phyloP scores from a whole-genome alignment of 495 filamentous ascomycete genomes.

The Aspergillus nidulans region DNA sequence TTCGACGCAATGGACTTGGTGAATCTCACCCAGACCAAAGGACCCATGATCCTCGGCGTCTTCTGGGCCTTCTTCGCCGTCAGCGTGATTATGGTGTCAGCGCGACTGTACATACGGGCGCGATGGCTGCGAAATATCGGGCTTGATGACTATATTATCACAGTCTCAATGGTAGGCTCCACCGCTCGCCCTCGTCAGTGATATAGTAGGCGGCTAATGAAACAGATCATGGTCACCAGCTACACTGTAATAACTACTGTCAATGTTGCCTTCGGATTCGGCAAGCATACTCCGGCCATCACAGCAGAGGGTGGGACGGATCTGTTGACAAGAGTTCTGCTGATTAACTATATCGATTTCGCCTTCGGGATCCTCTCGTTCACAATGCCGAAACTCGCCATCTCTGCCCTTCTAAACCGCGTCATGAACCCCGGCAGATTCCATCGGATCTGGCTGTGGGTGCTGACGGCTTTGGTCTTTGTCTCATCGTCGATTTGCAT shows the following conservation, averaged over 20 bases:
- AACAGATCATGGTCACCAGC: slow-evolving; percentile 14
- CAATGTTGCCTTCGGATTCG: slow-evolving; percentile 22
- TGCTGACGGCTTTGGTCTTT: slow-evolving; percentile 16
- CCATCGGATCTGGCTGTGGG: slow-evolving; percentile 31
- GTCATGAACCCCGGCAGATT: slow-evolving; percentile 30
- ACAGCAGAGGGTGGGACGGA: not conserved
- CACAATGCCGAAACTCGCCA: slow-evolving; percentile 37
- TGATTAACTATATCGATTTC: slow-evolving; percentile 32
- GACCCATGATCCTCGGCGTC: slow-evolving; percentile 30
- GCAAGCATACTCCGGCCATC: slow-evolving; percentile 10
- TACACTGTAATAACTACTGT: slow-evolving; percentile 23
- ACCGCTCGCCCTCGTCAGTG: not conserved
- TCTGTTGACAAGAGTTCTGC: slow-evolving; percentile 12
- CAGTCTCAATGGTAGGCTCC: slow-evolving; percentile 29
- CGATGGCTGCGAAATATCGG: slow-evolving; percentile 36
- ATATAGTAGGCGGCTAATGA: not conserved
- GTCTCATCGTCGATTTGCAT: slow-evolving; percentile 22
- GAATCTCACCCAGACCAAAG: not conserved
- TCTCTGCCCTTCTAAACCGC: slow-evolving; percentile 31
- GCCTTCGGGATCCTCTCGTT: slow-evolving; percentile 38
- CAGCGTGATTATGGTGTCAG: slow-evolving; percentile 23
- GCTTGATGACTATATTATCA: slow-evolving; percentile 43
- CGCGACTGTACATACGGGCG: slow-evolving; percentile 43
- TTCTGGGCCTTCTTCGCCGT: slow-evolving; percentile 30
- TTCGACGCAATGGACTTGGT: not conserved